Percentiles rank a stretch among this genome's conserved stretches.
Evolutionary conservation across 345 rosid species (phyloP).

Genomic region (Brassica carinata): DNA sequence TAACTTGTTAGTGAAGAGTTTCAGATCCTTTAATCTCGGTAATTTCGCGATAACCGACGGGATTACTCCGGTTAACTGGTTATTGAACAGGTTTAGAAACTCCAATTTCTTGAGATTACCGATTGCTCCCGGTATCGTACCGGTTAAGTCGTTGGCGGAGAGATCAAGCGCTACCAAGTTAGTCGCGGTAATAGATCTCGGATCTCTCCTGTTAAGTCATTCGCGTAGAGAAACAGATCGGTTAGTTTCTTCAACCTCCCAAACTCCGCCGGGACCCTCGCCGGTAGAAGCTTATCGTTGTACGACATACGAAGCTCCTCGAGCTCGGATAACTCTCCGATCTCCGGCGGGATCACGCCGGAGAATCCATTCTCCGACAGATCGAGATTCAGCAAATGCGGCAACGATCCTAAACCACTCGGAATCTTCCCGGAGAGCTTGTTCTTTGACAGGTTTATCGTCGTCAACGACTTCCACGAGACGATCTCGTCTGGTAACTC

Average conservation of each 20-base stretch:
- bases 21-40: background rate
- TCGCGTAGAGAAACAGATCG: background rate
- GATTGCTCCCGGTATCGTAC: background rate
- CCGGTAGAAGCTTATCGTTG: background rate
- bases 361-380: conserved; percentile 70
- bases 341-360: conserved; percentile 47
- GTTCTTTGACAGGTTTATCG: conserved; percentile 63
- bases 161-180: background rate
- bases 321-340: background rate
- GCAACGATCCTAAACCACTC: conserved; percentile 58
- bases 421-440: conserved; percentile 73
- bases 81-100: background rate
- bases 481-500: conserved; percentile 58
- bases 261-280: background rate
- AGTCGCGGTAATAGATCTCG: background rate
- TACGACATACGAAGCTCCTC: background rate
- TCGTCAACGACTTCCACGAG: conserved; percentile 62
- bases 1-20: background rate
- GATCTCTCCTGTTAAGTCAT: background rate
- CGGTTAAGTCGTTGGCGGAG: background rate
- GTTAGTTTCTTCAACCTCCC: background rate
- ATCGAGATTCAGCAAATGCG: conserved; percentile 54
- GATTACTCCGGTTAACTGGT: background rate
- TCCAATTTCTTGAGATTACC: background rate
- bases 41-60: background rate